phyloP scores from a whole-genome alignment of 495 filamentous ascomycete species.

The Lepidopterella palustris region DNA sequence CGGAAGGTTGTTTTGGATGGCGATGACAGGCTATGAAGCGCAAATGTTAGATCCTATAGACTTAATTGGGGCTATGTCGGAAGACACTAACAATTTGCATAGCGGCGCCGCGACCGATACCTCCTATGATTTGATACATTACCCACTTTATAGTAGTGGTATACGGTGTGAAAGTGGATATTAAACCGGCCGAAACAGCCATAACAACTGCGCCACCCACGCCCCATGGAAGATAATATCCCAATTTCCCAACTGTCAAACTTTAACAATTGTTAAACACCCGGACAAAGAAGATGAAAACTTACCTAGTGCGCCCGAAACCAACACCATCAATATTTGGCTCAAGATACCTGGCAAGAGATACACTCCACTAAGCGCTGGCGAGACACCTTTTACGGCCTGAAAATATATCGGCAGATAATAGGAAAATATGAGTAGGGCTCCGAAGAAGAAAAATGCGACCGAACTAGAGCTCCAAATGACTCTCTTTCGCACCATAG shows the following conservation, averaged over 20 bases:
- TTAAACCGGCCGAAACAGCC: background rate
- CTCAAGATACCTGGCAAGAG: background rate
- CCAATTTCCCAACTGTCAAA: background rate
- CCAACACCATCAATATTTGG: background rate
- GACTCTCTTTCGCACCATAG: too few relatives aligned
- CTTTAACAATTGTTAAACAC: background rate
- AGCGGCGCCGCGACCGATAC: background rate
- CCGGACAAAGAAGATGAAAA: background rate
- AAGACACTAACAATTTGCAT: background rate
- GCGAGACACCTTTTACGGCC: slow-evolving; percentile 20
- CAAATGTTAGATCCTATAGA: background rate
- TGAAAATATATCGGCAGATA: slow-evolving; percentile 39
- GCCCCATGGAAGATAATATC: background rate
- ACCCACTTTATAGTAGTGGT: background rate
- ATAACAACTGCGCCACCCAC: background rate
- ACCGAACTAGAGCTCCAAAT: too few relatives aligned
- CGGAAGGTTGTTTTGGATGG: background rate
- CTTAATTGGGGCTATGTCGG: background rate
- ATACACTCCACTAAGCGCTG: slow-evolving; percentile 15
- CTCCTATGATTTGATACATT: background rate
- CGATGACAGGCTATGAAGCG: background rate
- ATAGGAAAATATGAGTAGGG: too few relatives aligned
- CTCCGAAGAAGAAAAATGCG: too few relatives aligned
- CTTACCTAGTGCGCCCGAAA: background rate
- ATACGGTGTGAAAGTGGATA: background rate